Conservation (phyloP, 2,329 filamentous ascomycete genomes). For the Tolypocladium amazonense region DNA sequence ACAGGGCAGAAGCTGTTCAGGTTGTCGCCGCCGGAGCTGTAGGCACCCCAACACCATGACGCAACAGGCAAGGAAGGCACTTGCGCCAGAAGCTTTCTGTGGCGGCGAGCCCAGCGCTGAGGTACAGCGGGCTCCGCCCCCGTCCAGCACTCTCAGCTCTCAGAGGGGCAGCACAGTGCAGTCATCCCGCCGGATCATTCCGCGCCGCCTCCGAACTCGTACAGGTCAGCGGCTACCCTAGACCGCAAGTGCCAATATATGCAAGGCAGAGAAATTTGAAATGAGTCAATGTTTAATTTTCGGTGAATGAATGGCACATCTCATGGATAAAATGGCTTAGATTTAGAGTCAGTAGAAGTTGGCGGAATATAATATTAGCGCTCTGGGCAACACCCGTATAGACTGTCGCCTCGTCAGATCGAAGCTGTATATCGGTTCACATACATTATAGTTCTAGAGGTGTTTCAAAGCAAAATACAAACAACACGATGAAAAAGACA, state of each 20-base stretch:
- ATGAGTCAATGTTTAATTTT: too few species aligned
- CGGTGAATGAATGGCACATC: too few species aligned
- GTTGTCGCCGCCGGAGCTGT: neutral
- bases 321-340: too few species aligned
- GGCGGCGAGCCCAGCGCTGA: neutral
- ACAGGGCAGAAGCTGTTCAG: neutral
- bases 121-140: neutral
- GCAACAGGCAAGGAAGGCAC: conserved; percentile 14
- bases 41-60: conserved; percentile 22
- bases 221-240: neutral
- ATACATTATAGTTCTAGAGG: too few species aligned
- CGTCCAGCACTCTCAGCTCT: neutral
- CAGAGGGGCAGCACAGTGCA: too few species aligned
- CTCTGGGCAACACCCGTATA: neutral
- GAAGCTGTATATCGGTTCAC: too few species aligned
- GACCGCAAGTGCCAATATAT: too few species aligned
- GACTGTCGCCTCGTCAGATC: neutral
- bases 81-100: neutral
- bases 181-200: conserved; percentile 2
- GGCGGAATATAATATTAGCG: too few species aligned
- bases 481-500: neutral
- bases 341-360: too few species aligned
- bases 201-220: neutral
- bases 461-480: too few species aligned
- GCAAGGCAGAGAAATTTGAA: too few species aligned